phyloP scores from a whole-genome alignment of 176 grass and related monocot genomes.

The Phragmites australis region DNA sequence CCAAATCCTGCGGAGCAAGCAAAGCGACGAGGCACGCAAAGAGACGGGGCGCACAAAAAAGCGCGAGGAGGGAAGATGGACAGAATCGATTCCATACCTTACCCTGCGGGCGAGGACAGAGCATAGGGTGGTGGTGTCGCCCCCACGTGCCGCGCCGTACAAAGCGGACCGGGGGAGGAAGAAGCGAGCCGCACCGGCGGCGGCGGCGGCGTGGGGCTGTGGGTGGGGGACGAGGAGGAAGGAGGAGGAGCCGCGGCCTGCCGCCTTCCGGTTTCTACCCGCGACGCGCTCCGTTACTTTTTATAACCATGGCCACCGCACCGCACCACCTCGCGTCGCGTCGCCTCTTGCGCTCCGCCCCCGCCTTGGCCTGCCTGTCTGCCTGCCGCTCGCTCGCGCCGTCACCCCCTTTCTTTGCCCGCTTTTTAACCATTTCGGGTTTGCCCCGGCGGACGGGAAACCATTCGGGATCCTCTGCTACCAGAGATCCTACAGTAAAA shows the following conservation, averaged over 20 bases:
- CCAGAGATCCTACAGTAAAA: too few species aligned
- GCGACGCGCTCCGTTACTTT: constrained; percentile 47
- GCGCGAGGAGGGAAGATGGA: neutral
- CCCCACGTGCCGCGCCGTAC: constrained; percentile 36
- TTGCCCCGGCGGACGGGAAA: constrained; percentile 34
- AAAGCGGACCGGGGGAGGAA: neutral
- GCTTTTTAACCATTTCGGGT: constrained; percentile 40
- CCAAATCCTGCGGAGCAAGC: constrained; percentile 24
- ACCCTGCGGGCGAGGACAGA: constrained; percentile 45
- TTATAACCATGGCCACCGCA: constrained; percentile 42
- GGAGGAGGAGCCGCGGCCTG: constrained; percentile 29
- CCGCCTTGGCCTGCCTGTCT: neutral
- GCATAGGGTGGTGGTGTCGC: constrained; percentile 30
- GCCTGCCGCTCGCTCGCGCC: neutral
- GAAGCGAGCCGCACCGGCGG: neutral
- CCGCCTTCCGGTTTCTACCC: constrained; percentile 51
- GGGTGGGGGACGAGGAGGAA: neutral
- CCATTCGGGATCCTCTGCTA: too few species aligned
- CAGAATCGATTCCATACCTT: constrained; percentile 51
- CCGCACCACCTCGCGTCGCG: neutral
- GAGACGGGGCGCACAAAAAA: neutral
- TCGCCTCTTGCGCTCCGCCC: constrained; percentile 48
- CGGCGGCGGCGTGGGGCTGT: constrained; percentile 19
- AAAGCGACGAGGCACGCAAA: neutral
- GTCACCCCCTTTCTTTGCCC: constrained; percentile 15